Percentiles rank a stretch among this genome's conserved stretches.
These are phyloP conservation scores for Ogataea allantospora DNA, from an alignment of 805 yeast species.

Conservation along the genomic window DNA sequence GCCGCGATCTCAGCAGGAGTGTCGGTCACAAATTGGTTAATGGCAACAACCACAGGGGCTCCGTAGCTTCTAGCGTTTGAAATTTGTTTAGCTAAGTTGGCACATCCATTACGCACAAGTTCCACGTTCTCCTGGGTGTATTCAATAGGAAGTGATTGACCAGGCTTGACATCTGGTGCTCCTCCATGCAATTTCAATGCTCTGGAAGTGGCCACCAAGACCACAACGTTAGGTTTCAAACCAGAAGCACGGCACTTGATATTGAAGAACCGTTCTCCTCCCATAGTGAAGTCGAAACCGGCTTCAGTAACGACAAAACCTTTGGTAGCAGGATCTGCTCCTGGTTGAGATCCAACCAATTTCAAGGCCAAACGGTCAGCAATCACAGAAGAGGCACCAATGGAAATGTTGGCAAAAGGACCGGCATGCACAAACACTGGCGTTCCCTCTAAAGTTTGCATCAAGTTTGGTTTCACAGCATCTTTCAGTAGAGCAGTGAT, in stretches of 20 bases:
- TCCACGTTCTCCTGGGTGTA: slow-evolving; percentile 71
- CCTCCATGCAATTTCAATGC: slow-evolving; percentile 88
- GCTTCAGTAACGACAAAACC: slow-evolving; percentile 88
- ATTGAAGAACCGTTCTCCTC: slow-evolving; percentile 83
- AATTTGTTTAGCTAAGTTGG: slow-evolving; percentile 76
- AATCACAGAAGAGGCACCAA: slow-evolving; percentile 80
- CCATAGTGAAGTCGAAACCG: slow-evolving; percentile 89
- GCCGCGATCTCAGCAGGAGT: slow-evolving; percentile 65
- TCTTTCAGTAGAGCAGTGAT: slow-evolving; percentile 78
- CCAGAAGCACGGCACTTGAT: slow-evolving; percentile 85
- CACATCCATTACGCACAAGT: slow-evolving; percentile 65
- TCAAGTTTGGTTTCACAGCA: slow-evolving; percentile 79
- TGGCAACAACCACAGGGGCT: slow-evolving; percentile 78
- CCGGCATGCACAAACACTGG: slow-evolving; percentile 89
- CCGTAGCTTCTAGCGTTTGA: slow-evolving; percentile 69
- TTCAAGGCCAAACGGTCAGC: slow-evolving; percentile 83
- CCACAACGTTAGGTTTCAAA: slow-evolving; percentile 71
- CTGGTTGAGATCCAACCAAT: slow-evolving; percentile 54
- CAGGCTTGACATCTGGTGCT: slow-evolving; percentile 85
- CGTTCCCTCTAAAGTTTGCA: slow-evolving; percentile 88
- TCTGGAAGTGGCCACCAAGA: slow-evolving; percentile 80
- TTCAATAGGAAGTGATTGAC: slow-evolving; percentile 72
- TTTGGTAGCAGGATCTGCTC: slow-evolving; percentile 40
- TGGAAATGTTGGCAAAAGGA: slow-evolving; percentile 84
- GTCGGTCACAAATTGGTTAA: slow-evolving; percentile 76